Evolutionary conservation across 202 grass and related monocot genomes (phyloP), one percentile per base, ranked within the genome.

Genomic region (Panicum hallii): DNA sequence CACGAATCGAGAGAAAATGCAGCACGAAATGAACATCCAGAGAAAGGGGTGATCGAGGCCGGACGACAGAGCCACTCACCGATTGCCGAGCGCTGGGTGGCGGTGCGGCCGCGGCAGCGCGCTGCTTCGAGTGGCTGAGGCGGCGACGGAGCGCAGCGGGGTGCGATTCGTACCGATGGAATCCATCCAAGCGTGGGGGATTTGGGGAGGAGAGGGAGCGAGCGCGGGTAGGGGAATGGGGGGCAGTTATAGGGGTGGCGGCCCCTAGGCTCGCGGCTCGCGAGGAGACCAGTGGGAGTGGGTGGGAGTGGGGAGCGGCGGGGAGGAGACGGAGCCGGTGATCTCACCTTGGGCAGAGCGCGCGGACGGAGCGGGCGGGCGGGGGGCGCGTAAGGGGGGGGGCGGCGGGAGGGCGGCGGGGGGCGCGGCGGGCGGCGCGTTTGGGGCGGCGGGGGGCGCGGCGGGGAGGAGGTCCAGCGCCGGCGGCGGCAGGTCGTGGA

Each of bases 261-360:
- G 44, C 63, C 50, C 15, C 17, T 61, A 67, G 7, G 56, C 57
- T 64, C 54, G 14, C 83, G 48, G 67, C 79, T 34, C 49, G 82
- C 42, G 70, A 81, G 30, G 57, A 67, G 71, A 73, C 38, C 23
- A 69, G 47, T 23, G 60, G 71, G 23, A 45, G 58, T 57, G 60
- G 10, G 20, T 23, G 60, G 71, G 23, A 45, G 58, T 57, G 60
- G 10, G 20, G 75, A 69, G n/a, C 28, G 63, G 63, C 26, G 72
- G 67, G 17, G 79, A 68, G 66, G 58, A 70, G 74, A 12, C 42
- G 13, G 83, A 75, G 65, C 46, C 55, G 84, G 84, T 87, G 89
- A 90, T 90, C 84, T 84, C 41, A 34, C 89, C 85, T 90, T 30
- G 84, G 69, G 43, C 53, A 52, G 70, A 4, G 79, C 58, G 69